Evolutionary conservation across 2,329 filamentous ascomycete genomes (phyloP).

Genomic region (Pyrenophora seminiperda): DNA sequence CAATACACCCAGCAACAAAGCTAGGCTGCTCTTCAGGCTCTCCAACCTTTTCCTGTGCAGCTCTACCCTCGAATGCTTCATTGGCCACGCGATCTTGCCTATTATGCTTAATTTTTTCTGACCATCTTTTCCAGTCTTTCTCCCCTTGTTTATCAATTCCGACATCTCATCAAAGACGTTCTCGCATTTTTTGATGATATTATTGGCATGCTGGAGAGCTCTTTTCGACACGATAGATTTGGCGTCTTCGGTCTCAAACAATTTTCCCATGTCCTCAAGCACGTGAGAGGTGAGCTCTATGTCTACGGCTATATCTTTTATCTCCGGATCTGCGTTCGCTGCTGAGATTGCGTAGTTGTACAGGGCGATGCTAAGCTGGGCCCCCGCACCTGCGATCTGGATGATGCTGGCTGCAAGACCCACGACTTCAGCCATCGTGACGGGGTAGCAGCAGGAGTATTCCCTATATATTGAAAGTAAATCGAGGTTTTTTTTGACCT

Average conservation of each 20-base stretch:
- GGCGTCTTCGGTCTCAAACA: slow-evolving; percentile 25
- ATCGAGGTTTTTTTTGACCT: too few relatives aligned
- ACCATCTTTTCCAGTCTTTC: slow-evolving; percentile 20
- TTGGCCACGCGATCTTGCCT: slow-evolving; percentile 31
- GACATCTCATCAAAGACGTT: slow-evolving; percentile 34
- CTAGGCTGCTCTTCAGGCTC: slow-evolving; percentile 35
- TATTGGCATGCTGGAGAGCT: slow-evolving; percentile 31
- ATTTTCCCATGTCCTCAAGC: slow-evolving; percentile 29
- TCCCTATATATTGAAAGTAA: too few relatives aligned
- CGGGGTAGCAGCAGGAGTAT: too few relatives aligned
- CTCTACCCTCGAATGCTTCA: slow-evolving; percentile 34
- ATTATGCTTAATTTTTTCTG: slow-evolving; percentile 19
- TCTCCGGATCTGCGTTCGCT: slow-evolving; percentile 29
- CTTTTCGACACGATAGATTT: slow-evolving; percentile 24
- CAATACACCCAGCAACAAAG: slow-evolving; percentile 35
- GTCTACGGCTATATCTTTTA: slow-evolving; percentile 32
- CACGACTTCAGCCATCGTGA: slow-evolving; percentile 31
- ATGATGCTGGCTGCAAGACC: slow-evolving; percentile 34
- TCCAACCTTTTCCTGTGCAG: slow-evolving; percentile 31
- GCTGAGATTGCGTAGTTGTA: slow-evolving; percentile 30
- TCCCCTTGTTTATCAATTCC: slow-evolving; percentile 29
- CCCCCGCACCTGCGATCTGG: slow-evolving; percentile 31
- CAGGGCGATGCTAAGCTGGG: slow-evolving; percentile 30
- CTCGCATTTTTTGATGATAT: slow-evolving; percentile 33
- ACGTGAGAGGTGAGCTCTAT: slow-evolving; percentile 33